These are phyloP conservation scores for Sporothrix curviconia DNA, from an alignment of 2,329 filamentous ascomycete genomes.

Conservation along the genomic window DNA sequence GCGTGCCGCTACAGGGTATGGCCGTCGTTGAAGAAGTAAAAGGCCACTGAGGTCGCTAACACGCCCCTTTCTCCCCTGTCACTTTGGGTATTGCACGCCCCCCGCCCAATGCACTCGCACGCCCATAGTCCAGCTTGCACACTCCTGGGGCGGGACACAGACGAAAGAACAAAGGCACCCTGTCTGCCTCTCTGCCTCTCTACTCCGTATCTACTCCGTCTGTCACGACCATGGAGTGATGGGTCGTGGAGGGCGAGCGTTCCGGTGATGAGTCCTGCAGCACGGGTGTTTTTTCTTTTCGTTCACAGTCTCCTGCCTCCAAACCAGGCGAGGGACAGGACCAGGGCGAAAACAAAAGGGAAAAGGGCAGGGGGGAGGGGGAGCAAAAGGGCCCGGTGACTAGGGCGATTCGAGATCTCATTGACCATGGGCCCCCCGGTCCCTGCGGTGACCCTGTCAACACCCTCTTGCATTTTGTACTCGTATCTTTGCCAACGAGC, in stretches of 20 bases:
- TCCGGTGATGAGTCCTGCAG: conserved; percentile 17
- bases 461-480: not conserved
- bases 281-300: not conserved
- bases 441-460: conserved; percentile 1
- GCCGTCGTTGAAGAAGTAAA: not conserved
- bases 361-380: not conserved
- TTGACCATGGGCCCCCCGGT: not conserved
- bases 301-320: not conserved
- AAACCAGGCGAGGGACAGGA: not conserved
- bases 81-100: too few relatives aligned
- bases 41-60: too few relatives aligned
- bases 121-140: too few relatives aligned
- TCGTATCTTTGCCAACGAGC: not conserved
- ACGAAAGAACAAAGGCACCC: too few relatives aligned
- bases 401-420: conserved; percentile 1
- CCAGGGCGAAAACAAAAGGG: not conserved
- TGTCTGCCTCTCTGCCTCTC: not conserved
- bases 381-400: not conserved
- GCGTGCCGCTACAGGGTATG: conserved; percentile 4
- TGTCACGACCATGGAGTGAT: too few relatives aligned
- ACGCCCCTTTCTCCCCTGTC: too few relatives aligned
- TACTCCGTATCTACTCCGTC: too few relatives aligned
- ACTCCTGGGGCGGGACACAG: too few relatives aligned
- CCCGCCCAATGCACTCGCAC: too few relatives aligned
- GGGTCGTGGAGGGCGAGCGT: not conserved